Evolutionary conservation across 768 basidiomycete species (phyloP), one percentile per base, ranked within the genome.

Genomic region (Tulasnella sp.): DNA sequence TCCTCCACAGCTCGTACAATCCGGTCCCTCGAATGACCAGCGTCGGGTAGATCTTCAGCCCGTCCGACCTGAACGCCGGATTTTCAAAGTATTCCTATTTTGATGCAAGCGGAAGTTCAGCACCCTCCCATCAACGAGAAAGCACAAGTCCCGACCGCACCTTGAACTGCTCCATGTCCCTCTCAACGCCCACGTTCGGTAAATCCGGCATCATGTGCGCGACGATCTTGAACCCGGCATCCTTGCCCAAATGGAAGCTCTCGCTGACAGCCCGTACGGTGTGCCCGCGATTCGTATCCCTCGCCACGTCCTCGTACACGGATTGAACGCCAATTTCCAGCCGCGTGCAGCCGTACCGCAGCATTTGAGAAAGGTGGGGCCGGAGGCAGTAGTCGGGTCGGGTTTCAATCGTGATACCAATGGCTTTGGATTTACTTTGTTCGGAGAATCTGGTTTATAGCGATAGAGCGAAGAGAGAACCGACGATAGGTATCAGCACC

Each of bases 151-250:
- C 20, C 24, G 22, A 37, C 14, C 83, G 28, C 22, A 85, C 85
- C 85, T 98, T 97, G 90, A 99, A 99, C 84, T 99, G 98, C 84
- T 96, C 96, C 73, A 99, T 90, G 86, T 99, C 98, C 80, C 98
- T 92, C 87, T 99, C 98, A 81, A 97, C 90, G 46, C 98, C 98
- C 80, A 99, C 95, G 85, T 99, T 99, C 12, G 97, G 97, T 12
- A 99, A 90, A 86, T 99, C 97, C 20, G 97, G 96, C 97, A 99
- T 99, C 98, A 99, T 99, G 85, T 99, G 98, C 28, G 97, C 97
- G 41, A 99, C 98, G 78, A 99, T 97, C 87, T 99, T 99, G 92
- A 98, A 99, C 5, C 98, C 98, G 1, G 97, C 98, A 84, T 99
- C 97, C 86, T 99, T 99, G 28, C 96, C 93, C 83, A 99, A 92